Evolutionary conservation across 495 filamentous ascomycete species (phyloP), one percentile per base, ranked within the genome.

Genomic region (Choiromyces venosus): DNA sequence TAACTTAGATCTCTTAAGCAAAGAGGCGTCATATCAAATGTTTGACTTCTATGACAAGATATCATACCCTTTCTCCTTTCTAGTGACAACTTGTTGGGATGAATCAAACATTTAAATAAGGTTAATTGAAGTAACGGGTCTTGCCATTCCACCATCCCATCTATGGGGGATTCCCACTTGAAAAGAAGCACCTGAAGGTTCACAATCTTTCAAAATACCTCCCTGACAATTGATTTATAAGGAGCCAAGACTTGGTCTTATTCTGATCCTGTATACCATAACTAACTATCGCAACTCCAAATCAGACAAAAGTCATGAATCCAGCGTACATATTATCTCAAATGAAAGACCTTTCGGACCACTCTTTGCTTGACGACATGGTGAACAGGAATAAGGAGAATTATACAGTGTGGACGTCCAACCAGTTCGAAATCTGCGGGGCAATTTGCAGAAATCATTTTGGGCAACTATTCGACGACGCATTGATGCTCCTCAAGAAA

Each of bases 361-460:
- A 29, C 25, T 33, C 10, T 61, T 61, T 25, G n/a, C 52, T 61
- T 33, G 4, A 25, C 9, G 10, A 4, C 9, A 61, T 61, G 25
- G 52, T 61, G 25, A 25, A 25, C 33, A 61, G 52, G 52, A 61
- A 33, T 3, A 14, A 29, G 52, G 52, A 61, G 25, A 61, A 12
- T 25, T 61, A 61, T 61, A 61, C 25, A 4, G 52, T 61, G 10
- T 61, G 52, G 52, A 16, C 2, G 6, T 33, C 25, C 3, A 29
- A 61, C 52, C 29, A 61, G 33, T 61, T 61, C 37, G 35, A 74
- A 65, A 33, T 21, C 70, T 52, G 68, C 40, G 35, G 25, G 69
- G 40, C 68, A 33, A 8, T 29, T 68, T 37, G 56, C 36, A 35
- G 39, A 29, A 65, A 52, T 65, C 29, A 38, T 44, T 21, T 21